Percentiles rank a stretch among this genome's conserved stretches.
Conservation (phyloP, 2,329 filamentous ascomycete genomes). For the Ophiocordyceps robertsii region DNA sequence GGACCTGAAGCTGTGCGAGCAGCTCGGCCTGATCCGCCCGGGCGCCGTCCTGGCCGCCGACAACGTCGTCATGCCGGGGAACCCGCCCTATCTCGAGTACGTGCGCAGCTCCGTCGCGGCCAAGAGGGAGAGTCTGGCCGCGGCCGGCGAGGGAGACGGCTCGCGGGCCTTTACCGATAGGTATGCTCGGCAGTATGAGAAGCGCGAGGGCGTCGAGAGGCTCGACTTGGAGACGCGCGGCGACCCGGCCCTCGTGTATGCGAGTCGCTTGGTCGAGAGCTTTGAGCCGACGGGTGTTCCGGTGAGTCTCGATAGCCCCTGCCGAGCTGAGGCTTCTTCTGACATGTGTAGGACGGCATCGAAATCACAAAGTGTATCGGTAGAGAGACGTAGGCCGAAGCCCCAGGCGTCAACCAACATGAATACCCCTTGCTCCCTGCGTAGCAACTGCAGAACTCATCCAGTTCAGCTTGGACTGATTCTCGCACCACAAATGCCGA, state of each 20-base stretch:
- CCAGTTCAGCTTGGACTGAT: no score
- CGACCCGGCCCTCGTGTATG: constrained; percentile 52
- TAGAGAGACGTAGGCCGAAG: constrained; percentile 10
- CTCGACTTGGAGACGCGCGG: constrained; percentile 25
- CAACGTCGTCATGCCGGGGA: constrained; percentile 59
- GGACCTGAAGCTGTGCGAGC: constrained; percentile 66
- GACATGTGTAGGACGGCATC: constrained; percentile 41
- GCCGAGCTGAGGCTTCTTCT: no score
- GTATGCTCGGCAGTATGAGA: constrained; percentile 39
- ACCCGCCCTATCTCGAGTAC: constrained; percentile 57
- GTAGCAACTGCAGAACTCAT: no score
- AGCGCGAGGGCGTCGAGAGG: constrained; percentile 32
- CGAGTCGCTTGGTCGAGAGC: constrained; percentile 49
- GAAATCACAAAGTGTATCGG: constrained; percentile 49
- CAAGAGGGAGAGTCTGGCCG: constrained; percentile 30
- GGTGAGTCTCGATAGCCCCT: constrained; percentile 30
- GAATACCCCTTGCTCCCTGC: no score
- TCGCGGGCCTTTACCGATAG: constrained; percentile 24
- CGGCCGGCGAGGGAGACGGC: no score
- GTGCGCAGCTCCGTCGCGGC: constrained; percentile 50
- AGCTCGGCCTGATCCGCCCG: constrained; percentile 47
- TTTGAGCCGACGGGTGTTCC: constrained; percentile 55
- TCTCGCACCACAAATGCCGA: no score
- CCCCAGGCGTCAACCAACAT: no score
- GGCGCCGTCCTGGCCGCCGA: constrained; percentile 55